These are phyloP conservation scores for Kodamaea sp. DNA, from an alignment of 1,139 yeast genomes.

Conservation along the genomic window DNA sequence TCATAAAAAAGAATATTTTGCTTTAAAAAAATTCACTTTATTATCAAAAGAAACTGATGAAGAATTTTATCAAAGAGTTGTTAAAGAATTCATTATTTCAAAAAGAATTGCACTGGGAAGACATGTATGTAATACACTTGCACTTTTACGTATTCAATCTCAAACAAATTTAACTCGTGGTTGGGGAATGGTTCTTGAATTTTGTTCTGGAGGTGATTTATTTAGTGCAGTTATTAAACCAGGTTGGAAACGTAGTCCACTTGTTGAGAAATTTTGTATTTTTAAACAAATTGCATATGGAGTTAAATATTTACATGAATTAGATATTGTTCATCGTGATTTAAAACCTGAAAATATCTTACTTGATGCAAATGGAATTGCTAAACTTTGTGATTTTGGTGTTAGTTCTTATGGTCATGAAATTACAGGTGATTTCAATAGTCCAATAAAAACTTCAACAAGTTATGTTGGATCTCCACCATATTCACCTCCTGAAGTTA, in stretches of 20 bases:
- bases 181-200: slow-evolving; percentile 75
- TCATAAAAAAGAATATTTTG: slow-evolving; percentile 44
- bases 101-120: slow-evolving; percentile 47
- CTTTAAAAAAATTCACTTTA: slow-evolving; percentile 64
- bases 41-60: slow-evolving; percentile 59
- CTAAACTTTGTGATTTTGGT: slow-evolving; percentile 75
- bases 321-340: slow-evolving; percentile 61
- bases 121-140: slow-evolving; percentile 57
- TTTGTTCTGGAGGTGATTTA: slow-evolving; percentile 55
- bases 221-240: slow-evolving; percentile 42
- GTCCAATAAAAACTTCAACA: slow-evolving; percentile 43
- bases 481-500: slow-evolving; percentile 75
- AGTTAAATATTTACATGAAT: slow-evolving; percentile 49
- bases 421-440: slow-evolving; percentile 48
- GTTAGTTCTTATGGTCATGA: slow-evolving; percentile 63
- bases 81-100: slow-evolving; percentile 61
- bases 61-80: slow-evolving; percentile 62
- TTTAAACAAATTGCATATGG: slow-evolving; percentile 60
- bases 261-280: slow-evolving; percentile 53
- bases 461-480: slow-evolving; percentile 76
- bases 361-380: slow-evolving; percentile 52
- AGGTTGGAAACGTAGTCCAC: slow-evolving; percentile 45
- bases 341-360: slow-evolving; percentile 65
- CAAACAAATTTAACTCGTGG: slow-evolving; percentile 55
- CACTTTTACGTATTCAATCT: slow-evolving; percentile 56